Evolutionary conservation across 2,329 filamentous ascomycete species (phyloP), one percentile per base, ranked within the genome.

Genomic region (Akanthomyces lecanii): DNA sequence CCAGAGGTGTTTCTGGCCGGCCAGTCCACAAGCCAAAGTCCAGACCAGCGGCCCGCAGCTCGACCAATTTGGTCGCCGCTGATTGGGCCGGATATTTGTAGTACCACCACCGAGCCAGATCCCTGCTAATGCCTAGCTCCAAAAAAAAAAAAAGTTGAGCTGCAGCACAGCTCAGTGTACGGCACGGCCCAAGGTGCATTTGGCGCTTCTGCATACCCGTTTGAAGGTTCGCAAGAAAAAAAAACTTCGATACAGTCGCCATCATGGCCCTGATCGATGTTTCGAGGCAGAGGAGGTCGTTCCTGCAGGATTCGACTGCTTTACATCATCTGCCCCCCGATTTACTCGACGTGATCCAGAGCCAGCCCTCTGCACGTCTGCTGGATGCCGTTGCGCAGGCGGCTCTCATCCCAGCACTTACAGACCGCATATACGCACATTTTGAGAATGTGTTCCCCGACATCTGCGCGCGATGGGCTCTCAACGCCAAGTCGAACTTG

Each of bases 381-480:
- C 83, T 96, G 47, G 85, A 91, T 73, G 84, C 85, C 68, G 79
- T 96, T 70, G 84, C 90, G 68, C 79, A 82, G 69, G 84, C 87
- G 64, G 86, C 91, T 63, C 83, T 96, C 71, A 81, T 86, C 69
- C 82, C 90, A 69, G 79, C 81, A 76, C 83, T 86, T 74, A 94
- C 91, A 70, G 86, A 91, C 71, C 80, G 80, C 63, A 79, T 97
- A 71, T 92, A 95, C 71, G 79, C 84, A 67, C 83, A 89, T 71
- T 92, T 93, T 74, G 87, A 90, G 72, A 79, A 83, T 65, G 77
- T 93, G 47, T 91, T 95, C 70, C 85, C 91, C 69, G 93, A 97
- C 75, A 81, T 96, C 56, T 91, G 89, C 75, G 89, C 92, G 65
- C 82, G 89, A 79, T 96, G 92, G 92, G 79, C 89, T 51, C 79